A percentile compares a stretch with the other conserved stretches of the same genome.
Evolutionary conservation across 306 rosid genomes (phyloP).

Genomic region (peach (Prunus persica)): Prunus_persica_NCBIv2 NC_034015.1:18739001-18739500

Average conservation of each 20-base stretch:
- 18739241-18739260: not conserved
- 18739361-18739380: not conserved
- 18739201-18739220: not conserved
- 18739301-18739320: not conserved
- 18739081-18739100: conserved; percentile 10
- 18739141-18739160: conserved; percentile 10
- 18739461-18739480: not conserved
- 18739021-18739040: not conserved
- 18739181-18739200: conserved; percentile 5
- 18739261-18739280: not conserved
- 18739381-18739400: not conserved
- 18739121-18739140: not conserved
- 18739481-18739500: not conserved
- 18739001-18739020: not conserved
- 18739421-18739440: conserved; percentile 6
- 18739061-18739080: conserved; percentile 27
- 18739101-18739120: not conserved
- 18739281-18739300: not conserved
- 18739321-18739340: not conserved
- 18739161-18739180: conserved; percentile 29
- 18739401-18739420: conserved; percentile 11
- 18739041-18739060: not conserved
- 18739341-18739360: not conserved
- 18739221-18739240: not conserved
- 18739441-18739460: not conserved